Evolutionary conservation across 108 stramenopile genomes (phyloP).

Genomic region (Epipyxis sp.): DNA sequence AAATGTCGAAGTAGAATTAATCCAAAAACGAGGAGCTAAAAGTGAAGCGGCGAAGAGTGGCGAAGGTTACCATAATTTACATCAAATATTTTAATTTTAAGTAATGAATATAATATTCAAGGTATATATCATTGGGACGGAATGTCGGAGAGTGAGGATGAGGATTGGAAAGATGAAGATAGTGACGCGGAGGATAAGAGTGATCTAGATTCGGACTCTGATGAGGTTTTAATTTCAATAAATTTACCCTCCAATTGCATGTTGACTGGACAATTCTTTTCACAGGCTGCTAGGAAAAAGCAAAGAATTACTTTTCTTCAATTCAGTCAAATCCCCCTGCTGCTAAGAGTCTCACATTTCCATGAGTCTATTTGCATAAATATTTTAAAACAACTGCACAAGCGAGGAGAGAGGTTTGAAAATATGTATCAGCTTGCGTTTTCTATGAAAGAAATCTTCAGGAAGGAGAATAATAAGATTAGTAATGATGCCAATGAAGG

Average conservation of each 20-base stretch:
- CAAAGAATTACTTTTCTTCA: conserved; percentile 28
- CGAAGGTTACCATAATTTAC: too few relatives aligned
- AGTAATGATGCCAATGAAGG: background rate
- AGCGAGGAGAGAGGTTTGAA: conserved; percentile 25
- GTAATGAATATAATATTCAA: too few relatives aligned
- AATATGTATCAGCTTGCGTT: background rate
- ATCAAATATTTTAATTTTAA: too few relatives aligned
- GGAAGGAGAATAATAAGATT: background rate
- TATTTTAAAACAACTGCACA: background rate
- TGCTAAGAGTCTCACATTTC: conserved; percentile 22
- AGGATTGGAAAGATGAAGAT: conserved; percentile 24
- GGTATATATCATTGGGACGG: conserved; percentile 43
- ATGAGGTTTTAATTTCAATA: too few relatives aligned
- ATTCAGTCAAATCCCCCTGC: conserved; percentile 12
- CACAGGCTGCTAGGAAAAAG: too few relatives aligned
- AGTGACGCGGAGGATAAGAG: conserved; percentile 30
- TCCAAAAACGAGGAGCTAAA: conserved; percentile 33
- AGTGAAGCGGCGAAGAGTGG: conserved; percentile 12
- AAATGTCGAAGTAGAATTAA: conserved; percentile 18
- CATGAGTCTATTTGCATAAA: conserved; percentile 26
- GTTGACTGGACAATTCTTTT: too few relatives aligned
- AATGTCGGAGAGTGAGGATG: conserved; percentile 37
- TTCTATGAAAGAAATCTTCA: conserved; percentile 7
- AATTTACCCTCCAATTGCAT: too few relatives aligned
- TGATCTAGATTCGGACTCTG: conserved; percentile 19